A percentile compares a stretch with the other conserved stretches of the same genome.
phyloP scores from a whole-genome alignment of 768 basidiomycete species.

The Psilocybe azurescens region DNA sequence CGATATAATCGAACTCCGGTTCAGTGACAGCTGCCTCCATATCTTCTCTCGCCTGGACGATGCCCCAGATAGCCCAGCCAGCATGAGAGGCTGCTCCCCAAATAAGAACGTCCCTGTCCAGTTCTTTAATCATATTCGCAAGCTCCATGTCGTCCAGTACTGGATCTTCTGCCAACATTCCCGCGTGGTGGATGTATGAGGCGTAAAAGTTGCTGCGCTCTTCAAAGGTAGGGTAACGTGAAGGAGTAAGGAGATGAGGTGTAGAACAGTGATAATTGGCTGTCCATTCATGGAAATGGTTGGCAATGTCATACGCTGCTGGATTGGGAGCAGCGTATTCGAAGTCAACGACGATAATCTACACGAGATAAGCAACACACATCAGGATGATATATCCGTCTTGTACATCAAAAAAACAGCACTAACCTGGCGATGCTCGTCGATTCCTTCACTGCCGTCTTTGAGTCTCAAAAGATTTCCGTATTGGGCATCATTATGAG shows the following conservation, averaged over 20 bases:
- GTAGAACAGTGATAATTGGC: slow-evolving; percentile 80
- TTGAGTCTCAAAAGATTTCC: slow-evolving; percentile 87
- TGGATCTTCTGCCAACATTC: slow-evolving; percentile 37
- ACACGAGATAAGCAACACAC: no score
- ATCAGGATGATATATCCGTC: not conserved
- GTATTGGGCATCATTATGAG: slow-evolving; percentile 96
- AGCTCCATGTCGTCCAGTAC: slow-evolving; percentile 34
- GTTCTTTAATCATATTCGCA: slow-evolving; percentile 53
- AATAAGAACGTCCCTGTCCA: slow-evolving; percentile 80
- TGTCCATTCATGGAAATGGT: slow-evolving; percentile 98
- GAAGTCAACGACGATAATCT: slow-evolving; percentile 97
- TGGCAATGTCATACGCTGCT: slow-evolving; percentile 93
- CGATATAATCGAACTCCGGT: slow-evolving; percentile 90
- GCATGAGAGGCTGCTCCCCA: slow-evolving; percentile 94
- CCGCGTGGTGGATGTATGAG: slow-evolving; percentile 73
- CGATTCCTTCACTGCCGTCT: slow-evolving; percentile 53
- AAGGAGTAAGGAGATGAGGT: slow-evolving; percentile 68
- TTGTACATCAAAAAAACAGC: not conserved
- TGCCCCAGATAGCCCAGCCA: slow-evolving; percentile 95
- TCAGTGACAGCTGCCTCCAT: slow-evolving; percentile 60
- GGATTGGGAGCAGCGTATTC: slow-evolving; percentile 96
- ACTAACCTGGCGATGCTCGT: slow-evolving; percentile 80
- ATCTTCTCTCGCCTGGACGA: slow-evolving; percentile 87
- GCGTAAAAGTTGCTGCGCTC: slow-evolving; percentile 86
- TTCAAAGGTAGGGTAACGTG: slow-evolving; percentile 71